Evolutionary conservation across 2,329 filamentous ascomycete species (phyloP), one percentile per base, ranked within the genome.

Genomic region (Fusarium tricinctum): DNA sequence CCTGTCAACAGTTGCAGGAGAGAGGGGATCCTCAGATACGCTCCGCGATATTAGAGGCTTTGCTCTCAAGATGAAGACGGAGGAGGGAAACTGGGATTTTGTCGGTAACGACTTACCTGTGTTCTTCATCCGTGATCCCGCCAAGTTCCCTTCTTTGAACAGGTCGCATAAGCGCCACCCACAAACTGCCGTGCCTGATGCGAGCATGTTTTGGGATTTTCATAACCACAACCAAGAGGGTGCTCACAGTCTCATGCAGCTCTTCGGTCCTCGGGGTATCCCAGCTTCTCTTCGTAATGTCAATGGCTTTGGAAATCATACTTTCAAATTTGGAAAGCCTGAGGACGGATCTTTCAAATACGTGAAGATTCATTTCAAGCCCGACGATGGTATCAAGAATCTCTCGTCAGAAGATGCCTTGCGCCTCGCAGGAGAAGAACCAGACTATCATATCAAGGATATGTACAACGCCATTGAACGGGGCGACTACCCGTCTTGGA

Each of bases 121-220:
- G 5, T 59, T 59, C 43, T 59, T 56, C 5, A 56, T 59, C 8
- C 56, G 50, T 10, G 56, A 47, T 12, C 56, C 56, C 3, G 56
- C 50, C 13, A 59, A 57, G 28, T 56, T 59, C 1, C 56, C 56
- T 1, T 59, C 50, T 0, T 14, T 59, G 1, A 59, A 56, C 28
- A 47, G 43, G 15, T 59, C 56, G 4, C 43, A 59, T 2, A 59
- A 59, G 5, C 50, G 50, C 1, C 50, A 57, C 13, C 50, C 50
- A 0, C 56, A 59, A 13, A 59, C 56, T 22, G 56, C 50, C 0
- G 50, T 47, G 3, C 50, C 35, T 5, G 56, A 59, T 8, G 19
- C 51, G n/a, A 40, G 59, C 10, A 48, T 59, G 43, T 59, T 59
- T n/a, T 59, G 51, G 43, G 56, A 58, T 4, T 58, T 58, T 22